Conservation (phyloP, 2,329 filamentous ascomycete genomes). For the Colletotrichum tofieldiae region DNA sequence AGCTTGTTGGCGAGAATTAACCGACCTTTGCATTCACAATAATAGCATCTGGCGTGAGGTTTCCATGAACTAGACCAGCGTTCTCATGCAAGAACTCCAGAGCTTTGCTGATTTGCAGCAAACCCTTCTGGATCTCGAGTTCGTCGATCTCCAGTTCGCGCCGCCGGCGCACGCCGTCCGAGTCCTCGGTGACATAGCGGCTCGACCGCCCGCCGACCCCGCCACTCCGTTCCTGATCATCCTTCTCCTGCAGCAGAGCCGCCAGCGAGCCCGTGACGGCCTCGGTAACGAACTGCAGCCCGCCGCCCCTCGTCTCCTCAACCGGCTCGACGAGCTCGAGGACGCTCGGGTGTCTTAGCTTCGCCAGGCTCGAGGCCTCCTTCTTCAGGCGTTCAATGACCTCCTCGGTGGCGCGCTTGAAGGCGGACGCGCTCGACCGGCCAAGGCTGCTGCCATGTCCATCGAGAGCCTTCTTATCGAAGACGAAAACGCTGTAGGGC, state of each 20-base stretch:
- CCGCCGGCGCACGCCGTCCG: slow-evolving; percentile 79
- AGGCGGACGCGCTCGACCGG: slow-evolving; percentile 74
- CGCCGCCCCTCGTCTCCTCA: slow-evolving; percentile 92
- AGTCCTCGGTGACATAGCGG: slow-evolving; percentile 85
- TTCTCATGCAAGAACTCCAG: slow-evolving; percentile 97
- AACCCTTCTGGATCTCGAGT: slow-evolving; percentile 95
- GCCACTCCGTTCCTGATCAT: slow-evolving; percentile 83
- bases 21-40: slow-evolving; percentile 92
- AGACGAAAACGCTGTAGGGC: slow-evolving; percentile 91
- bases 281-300: slow-evolving; percentile 96
- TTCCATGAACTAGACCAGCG: slow-evolving; percentile 92
- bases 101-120: slow-evolving; percentile 93
- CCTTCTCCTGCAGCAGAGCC: slow-evolving; percentile 87
- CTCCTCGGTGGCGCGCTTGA: slow-evolving; percentile 89
- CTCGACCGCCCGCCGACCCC: slow-evolving; percentile 80
- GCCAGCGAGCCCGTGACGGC: slow-evolving; percentile 90
- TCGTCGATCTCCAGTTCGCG: slow-evolving; percentile 95
- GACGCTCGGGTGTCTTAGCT: slow-evolving; percentile 91
- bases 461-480: slow-evolving; percentile 91
- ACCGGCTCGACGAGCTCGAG: slow-evolving; percentile 95
- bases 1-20: slow-evolving; percentile 32
- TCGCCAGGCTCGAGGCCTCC: slow-evolving; percentile 90
- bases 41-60: slow-evolving; percentile 93
- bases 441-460: slow-evolving; percentile 74
- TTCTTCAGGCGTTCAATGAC: slow-evolving; percentile 92